phyloP scores from a whole-genome alignment of 1,284 basidiomycete genomes.

The Papiliotrema terrestris region DNA sequence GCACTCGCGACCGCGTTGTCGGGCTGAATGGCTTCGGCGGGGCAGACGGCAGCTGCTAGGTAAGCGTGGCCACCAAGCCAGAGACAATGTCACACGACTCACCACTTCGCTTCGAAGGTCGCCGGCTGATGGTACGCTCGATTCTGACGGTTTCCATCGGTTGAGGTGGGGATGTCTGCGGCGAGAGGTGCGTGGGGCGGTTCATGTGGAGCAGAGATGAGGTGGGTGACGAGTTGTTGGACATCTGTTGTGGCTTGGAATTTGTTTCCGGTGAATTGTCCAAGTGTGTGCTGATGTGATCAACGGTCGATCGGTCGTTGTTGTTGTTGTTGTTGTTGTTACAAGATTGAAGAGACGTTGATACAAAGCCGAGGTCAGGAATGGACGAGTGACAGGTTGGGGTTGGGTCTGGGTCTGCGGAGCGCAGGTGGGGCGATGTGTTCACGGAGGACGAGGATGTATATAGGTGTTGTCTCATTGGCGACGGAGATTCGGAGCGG shows the following conservation, averaged over 20 bases:
- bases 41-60: not conserved
- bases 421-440: no score
- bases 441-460: no score
- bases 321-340: no score
- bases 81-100: constrained; percentile 12
- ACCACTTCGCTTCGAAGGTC: constrained; percentile 7
- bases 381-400: not conserved
- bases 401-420: not conserved
- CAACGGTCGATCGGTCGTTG: no score
- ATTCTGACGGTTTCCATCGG: not conserved
- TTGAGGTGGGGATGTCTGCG: constrained; percentile 3
- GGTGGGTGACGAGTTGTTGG: constrained; percentile 13
- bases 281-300: no score
- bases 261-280: no score
- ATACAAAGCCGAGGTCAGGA: no score
- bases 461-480: no score
- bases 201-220: constrained; percentile 39
- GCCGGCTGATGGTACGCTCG: not conserved
- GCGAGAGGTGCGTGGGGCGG: constrained; percentile 27
- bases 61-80: not conserved
- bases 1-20: constrained; percentile 2
- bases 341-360: no score
- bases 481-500: no score
- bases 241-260: not conserved
- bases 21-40: not conserved